A percentile compares a stretch with the other conserved stretches of the same genome.
These are phyloP conservation scores for Huiozyma naganishii DNA, from an alignment of 805 yeast species.

Conservation along the genomic window DNA sequence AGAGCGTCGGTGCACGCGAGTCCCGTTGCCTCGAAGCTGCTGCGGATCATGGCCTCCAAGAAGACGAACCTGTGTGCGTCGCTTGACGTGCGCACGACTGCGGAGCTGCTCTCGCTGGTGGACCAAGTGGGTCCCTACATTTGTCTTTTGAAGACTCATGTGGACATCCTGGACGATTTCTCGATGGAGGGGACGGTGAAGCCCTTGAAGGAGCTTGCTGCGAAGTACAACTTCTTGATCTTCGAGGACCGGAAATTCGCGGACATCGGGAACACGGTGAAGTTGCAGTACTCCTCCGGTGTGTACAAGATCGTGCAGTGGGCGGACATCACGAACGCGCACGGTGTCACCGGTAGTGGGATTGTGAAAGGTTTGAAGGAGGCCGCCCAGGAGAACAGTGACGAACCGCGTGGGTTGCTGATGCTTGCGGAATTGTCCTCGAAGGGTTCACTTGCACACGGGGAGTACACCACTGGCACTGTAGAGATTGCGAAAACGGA, in stretches of 20 bases:
- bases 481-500: conserved; percentile 84
- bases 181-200: conserved; percentile 64
- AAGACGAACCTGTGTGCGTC: conserved; percentile 90
- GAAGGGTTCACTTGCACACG: conserved; percentile 86
- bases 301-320: conserved; percentile 80
- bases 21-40: conserved; percentile 67
- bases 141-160: conserved; percentile 87
- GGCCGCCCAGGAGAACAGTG: conserved; percentile 56
- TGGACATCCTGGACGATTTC: conserved; percentile 87
- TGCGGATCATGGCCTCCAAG: conserved; percentile 66
- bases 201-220: conserved; percentile 63
- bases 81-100: conserved; percentile 74
- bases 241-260: conserved; percentile 98
- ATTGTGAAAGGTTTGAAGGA: conserved; percentile 79
- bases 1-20: conserved; percentile 67
- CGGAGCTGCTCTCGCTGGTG: conserved; percentile 57
- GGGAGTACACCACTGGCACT: conserved; percentile 79
- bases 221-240: conserved; percentile 78
- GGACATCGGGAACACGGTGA: conserved; percentile 95
- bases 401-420: conserved; percentile 77
- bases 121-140: conserved; percentile 85
- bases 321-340: conserved; percentile 97
- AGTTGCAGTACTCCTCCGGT: conserved; percentile 86
- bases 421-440: conserved; percentile 95
- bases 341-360: conserved; percentile 93